Evolutionary conservation across 257 asterid genomes (phyloP), one percentile per base, ranked within the genome.

Genomic region (Pogostemon cablin): DNA sequence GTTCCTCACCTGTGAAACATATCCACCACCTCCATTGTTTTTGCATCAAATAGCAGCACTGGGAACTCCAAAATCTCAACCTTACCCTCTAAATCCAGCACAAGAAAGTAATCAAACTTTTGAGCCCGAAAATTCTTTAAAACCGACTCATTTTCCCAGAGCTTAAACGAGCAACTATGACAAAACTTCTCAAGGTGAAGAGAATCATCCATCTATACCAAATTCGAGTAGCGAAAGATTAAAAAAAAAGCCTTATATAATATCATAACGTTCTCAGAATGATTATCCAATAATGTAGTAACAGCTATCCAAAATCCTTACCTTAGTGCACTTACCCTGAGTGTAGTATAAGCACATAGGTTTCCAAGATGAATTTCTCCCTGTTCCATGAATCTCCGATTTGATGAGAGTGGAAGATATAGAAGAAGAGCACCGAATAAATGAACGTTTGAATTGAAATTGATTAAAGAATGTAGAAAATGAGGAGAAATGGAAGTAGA

Each of bases 1-100:
- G 72, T 17, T 49, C 55, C 67, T 55, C 43, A 95, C 98, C 98
- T 88, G 85, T 95, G 98, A 78, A 95, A 95, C 40, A 89, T 79
- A 78, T 86, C 93, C 6, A 88, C 81, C 0, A 89, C 90, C 44
- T 76, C 85, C 98, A 89, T 80, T 68, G 96, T 81, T 83, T 82
- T 89, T 7, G 84, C 89, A 83, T 95, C 96, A 77, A 95, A 81
- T 38, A 95, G 65, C 71, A 95, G 76, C 69, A 95, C 96, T 0
- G 98, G 98, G 64, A 95, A 95, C 86, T 95, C 98, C 47, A 95
- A 76, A 80, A 95, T 91, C 84, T 95, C 99, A 48, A 88, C 92
- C 81, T 95, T 95, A n/a, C 99, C 99, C 84, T 95, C 99, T 81
- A 95, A 95, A 88, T 95, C 98, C 82, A 95, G 86, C 67, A 95